These are phyloP conservation scores for slime mould (Dictyostelium discoideum) DNA, from an alignment of 78 protist genomes.

Conservation along the genomic window DNA sequence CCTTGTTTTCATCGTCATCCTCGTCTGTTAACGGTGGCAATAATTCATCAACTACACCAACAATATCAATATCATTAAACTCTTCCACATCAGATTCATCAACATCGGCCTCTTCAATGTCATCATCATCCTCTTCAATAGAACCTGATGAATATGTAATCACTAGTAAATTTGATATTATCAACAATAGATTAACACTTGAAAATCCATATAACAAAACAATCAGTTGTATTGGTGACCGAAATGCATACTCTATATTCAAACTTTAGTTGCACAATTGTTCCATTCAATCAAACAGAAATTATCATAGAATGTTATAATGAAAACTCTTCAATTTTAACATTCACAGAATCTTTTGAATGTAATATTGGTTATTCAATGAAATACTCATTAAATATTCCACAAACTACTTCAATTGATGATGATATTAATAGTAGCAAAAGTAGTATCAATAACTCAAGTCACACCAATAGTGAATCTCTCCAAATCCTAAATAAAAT, in stretches of 20 bases:
- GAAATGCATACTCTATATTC: not conserved
- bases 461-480: not conserved
- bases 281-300: not conserved
- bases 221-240: not conserved
- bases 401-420: not conserved
- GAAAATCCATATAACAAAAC: not conserved
- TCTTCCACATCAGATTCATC: not conserved
- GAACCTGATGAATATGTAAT: not conserved
- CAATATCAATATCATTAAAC: not conserved
- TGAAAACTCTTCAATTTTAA: not conserved
- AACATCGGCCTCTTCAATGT: not conserved
- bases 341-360: not conserved
- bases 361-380: not conserved
- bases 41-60: not conserved
- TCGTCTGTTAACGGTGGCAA: not conserved
- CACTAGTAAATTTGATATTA: not conserved
- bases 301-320: not conserved
- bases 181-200: not conserved
- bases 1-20: not conserved
- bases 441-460: not conserved
- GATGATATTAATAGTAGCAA: not conserved
- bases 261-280: not conserved
- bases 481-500: too few species aligned
- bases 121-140: not conserved
- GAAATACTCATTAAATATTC: not conserved